Conservation (phyloP, 2,329 filamentous ascomycete species). For the Leptosphaerulina australis region DNA sequence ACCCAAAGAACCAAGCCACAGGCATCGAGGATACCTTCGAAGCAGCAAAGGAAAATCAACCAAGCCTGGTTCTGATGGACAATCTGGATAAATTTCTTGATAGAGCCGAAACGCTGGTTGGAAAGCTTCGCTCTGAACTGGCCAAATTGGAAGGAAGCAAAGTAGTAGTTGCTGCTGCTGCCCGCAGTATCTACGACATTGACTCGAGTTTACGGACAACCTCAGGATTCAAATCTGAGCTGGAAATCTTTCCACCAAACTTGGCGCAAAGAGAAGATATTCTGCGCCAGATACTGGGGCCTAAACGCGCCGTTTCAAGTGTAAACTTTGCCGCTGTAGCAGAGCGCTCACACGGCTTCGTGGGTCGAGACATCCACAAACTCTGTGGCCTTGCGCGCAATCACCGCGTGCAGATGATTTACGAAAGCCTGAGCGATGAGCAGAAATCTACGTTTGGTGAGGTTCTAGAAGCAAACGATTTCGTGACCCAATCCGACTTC, state of each 20-base stretch:
- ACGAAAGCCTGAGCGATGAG: conserved; percentile 27
- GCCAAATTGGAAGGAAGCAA: conserved; percentile 60
- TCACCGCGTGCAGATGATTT: conserved; percentile 32
- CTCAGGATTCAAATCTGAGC: conserved; percentile 68
- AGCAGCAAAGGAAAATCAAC: conserved; percentile 70
- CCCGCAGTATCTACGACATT: conserved; percentile 74
- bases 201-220: conserved; percentile 70
- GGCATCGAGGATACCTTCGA: conserved; percentile 72
- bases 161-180: conserved; percentile 77
- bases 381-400: conserved; percentile 64
- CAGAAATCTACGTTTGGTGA: conserved; percentile 31
- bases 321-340: conserved; percentile 63
- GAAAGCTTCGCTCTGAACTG: conserved; percentile 43
- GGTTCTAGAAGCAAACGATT: conserved; percentile 25
- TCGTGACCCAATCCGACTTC: conserved; percentile 59
- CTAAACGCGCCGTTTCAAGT: conserved; percentile 59
- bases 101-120: conserved; percentile 39
- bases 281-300: conserved; percentile 55
- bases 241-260: conserved; percentile 80
- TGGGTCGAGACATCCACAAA: conserved; percentile 74
- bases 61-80: conserved; percentile 81
- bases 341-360: conserved; percentile 84
- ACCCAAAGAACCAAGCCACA: conserved; percentile 54
- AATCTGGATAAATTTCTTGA: conserved; percentile 68
- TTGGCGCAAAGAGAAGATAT: conserved; percentile 74